A percentile compares a stretch with the other conserved stretches of the same genome.
Evolutionary conservation across 2,329 filamentous ascomycete species (phyloP).

Genomic region (Cadophora sp.): DNA sequence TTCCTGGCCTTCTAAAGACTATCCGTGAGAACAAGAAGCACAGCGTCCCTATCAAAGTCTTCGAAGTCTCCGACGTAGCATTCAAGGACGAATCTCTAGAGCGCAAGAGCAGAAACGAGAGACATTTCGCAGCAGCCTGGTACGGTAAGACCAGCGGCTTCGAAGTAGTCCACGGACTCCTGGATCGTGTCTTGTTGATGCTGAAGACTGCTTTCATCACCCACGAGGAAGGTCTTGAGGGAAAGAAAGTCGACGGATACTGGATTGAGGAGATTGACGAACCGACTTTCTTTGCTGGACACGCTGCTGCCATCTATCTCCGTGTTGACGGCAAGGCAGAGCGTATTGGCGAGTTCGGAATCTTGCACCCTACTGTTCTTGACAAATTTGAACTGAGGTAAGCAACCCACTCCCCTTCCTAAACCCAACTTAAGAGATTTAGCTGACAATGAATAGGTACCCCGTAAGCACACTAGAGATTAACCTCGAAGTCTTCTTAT

Average conservation of each 20-base stretch:
- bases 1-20: constrained; percentile 91
- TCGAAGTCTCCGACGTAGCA: constrained; percentile 88
- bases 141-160: constrained; percentile 95
- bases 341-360: constrained; percentile 88
- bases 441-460: constrained; percentile 60
- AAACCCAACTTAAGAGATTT: not conserved
- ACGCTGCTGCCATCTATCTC: constrained; percentile 84
- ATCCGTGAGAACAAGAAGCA: constrained; percentile 93
- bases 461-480: constrained; percentile 94
- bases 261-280: constrained; percentile 95
- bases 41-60: constrained; percentile 87
- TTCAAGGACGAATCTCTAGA: constrained; percentile 86
- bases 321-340: constrained; percentile 75
- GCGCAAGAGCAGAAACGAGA: constrained; percentile 88
- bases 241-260: constrained; percentile 71
- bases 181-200: constrained; percentile 94
- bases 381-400: constrained; percentile 91
- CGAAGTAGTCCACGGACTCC: constrained; percentile 90
- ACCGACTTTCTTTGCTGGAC: constrained; percentile 88
- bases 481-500: constrained; percentile 93
- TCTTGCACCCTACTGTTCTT: constrained; percentile 90
- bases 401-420: constrained; percentile 41
- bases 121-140: constrained; percentile 95
- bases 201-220: constrained; percentile 82
- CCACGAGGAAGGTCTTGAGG: constrained; percentile 69